Conservation (phyloP, 2,329 filamentous ascomycete species). For the Harringtonia aguacate region DNA sequence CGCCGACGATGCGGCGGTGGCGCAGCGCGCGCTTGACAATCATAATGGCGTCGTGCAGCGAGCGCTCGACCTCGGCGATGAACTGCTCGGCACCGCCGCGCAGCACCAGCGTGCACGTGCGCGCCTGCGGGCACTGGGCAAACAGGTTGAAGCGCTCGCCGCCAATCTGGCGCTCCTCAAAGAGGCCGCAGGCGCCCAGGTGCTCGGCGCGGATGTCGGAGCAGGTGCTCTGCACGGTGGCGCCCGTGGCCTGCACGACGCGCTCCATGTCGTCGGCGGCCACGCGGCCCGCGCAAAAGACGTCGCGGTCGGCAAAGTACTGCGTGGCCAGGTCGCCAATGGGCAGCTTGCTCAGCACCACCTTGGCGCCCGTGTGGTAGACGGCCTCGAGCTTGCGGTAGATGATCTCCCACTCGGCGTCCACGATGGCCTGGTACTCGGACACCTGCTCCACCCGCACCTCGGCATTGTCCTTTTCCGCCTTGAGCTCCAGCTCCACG, state of each 20-base stretch:
- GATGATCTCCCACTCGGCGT: conserved; percentile 99
- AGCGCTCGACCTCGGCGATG: conserved; percentile 96
- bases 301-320: conserved; percentile 93
- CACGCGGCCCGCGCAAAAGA: conserved; percentile 96
- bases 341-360: conserved; percentile 91
- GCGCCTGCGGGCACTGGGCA: conserved; percentile 86
- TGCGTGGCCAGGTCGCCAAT: conserved; percentile 97
- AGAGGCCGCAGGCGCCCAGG: conserved; percentile 78
- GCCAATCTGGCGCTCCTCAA: conserved; percentile 95
- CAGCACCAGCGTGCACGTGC: conserved; percentile 92
- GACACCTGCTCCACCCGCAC: conserved; percentile 96
- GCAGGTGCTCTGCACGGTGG: conserved; percentile 88
- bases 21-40: conserved; percentile 97
- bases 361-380: conserved; percentile 89
- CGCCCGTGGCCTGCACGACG: conserved; percentile 88
- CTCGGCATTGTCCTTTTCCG: conserved; percentile 98
- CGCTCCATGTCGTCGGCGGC: conserved; percentile 88
- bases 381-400: conserved; percentile 97
- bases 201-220: conserved; percentile 85
- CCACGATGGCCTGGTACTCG: conserved; percentile 98
- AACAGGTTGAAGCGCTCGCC: conserved; percentile 98
- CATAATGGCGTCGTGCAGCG: conserved; percentile 98
- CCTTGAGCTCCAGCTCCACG: conserved; percentile 96
- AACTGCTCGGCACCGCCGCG: conserved; percentile 97
- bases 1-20: conserved; percentile 89